These are phyloP conservation scores for Withania somnifera DNA, from an alignment of 305 asterid genomes.

Conservation along the genomic window DNA sequence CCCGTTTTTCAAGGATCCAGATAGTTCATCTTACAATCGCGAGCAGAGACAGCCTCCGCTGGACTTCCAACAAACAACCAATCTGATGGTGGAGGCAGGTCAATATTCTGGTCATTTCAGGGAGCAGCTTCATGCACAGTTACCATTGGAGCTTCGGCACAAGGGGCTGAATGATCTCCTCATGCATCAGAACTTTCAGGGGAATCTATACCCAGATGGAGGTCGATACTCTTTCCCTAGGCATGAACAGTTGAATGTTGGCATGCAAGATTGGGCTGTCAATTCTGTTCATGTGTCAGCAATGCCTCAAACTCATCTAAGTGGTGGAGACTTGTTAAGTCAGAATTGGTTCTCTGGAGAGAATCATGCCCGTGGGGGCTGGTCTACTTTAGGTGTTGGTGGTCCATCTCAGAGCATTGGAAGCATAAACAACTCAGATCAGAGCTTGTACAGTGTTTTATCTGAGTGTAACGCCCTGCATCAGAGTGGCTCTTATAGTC, in stretches of 20 bases:
- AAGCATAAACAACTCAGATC: conserved; percentile 48
- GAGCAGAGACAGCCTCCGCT: conserved; percentile 44
- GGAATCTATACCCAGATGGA: conserved; percentile 32
- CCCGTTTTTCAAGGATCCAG: conserved; percentile 45
- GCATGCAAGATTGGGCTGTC: conserved; percentile 41
- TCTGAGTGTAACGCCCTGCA: conserved; percentile 57
- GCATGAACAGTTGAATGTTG: conserved; percentile 35
- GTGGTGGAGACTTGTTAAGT: conserved; percentile 29
- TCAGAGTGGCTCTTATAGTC: conserved; percentile 31
- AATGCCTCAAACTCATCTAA: conserved; percentile 43
- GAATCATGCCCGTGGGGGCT: conserved; percentile 42
- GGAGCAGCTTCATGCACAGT: conserved; percentile 42
- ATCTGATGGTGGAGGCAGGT: conserved; percentile 38
- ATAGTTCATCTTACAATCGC: conserved; percentile 38
- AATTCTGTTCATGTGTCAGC: conserved; percentile 32
- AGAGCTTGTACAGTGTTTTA: conserved; percentile 64
- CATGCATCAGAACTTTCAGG: conserved; percentile 42
- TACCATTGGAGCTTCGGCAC: conserved; percentile 44
- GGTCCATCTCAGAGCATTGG: conserved; percentile 31
- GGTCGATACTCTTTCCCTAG: conserved; percentile 38
- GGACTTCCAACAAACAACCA: conserved; percentile 39
- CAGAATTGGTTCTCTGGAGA: conserved; percentile 52
- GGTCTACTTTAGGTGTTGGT: conserved; percentile 43
- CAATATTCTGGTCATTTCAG: conserved; percentile 44
- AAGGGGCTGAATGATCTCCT: conserved; percentile 52